Percentiles rank a stretch among this genome's conserved stretches.
phyloP scores from a whole-genome alignment of 306 rosid species.

The Comarum palustre region DNA sequence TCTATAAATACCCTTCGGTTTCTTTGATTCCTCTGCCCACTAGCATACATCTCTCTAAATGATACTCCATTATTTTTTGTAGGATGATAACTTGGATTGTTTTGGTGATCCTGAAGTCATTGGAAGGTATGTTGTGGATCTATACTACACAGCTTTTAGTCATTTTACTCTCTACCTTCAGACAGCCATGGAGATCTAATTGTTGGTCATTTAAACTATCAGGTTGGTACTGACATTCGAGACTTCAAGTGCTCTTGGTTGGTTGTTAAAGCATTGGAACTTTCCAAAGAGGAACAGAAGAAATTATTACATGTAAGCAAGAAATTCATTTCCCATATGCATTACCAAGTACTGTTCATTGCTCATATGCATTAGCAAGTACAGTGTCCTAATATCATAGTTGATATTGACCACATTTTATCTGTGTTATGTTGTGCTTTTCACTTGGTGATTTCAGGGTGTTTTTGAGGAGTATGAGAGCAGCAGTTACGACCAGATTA shows the following conservation, averaged over 20 bases:
- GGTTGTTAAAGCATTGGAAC: conserved; percentile 84
- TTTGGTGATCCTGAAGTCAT: conserved; percentile 75
- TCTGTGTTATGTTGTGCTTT: conserved; percentile 9
- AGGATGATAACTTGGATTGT: conserved; percentile 98
- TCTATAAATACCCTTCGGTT: not conserved
- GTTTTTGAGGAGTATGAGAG: conserved; percentile 70
- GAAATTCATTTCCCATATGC: conserved; percentile 1
- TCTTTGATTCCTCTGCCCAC: not conserved
- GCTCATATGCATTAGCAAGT: not conserved
- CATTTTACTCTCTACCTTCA: conserved; percentile 10
- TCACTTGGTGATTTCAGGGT: conserved; percentile 41
- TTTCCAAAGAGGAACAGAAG: conserved; percentile 67
- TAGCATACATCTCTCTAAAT: not conserved
- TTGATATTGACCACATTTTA: conserved; percentile 1
- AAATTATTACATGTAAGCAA: conserved; percentile 56
- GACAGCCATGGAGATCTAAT: conserved; percentile 18
- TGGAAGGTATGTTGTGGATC: conserved; percentile 56
- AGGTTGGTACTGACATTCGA: conserved; percentile 97
- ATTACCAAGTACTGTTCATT: not conserved
- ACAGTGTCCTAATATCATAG: not conserved
- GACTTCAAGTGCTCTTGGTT: conserved; percentile 98
- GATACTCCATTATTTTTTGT: conserved; percentile 3
- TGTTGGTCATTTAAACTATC: conserved; percentile 30
- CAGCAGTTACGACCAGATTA: conserved; percentile 58
- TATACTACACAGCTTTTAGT: not conserved